Conservation (phyloP, 148 eudicot genomes). For the Cornus florida region DNA sequence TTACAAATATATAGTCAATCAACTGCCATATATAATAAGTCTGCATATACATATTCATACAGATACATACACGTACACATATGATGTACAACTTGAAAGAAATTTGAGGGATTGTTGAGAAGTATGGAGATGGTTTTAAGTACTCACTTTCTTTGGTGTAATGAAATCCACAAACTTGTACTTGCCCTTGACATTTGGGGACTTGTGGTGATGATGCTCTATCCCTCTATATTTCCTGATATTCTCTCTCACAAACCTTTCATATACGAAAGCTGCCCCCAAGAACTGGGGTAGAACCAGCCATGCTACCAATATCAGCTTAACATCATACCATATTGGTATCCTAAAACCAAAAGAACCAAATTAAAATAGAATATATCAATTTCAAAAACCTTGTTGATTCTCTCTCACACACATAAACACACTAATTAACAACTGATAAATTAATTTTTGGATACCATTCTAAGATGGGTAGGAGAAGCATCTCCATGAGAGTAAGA, state of each 20-base stretch:
- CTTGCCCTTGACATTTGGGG: conserved; percentile 41
- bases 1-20: not conserved
- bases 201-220: conserved; percentile 13
- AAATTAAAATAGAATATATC: no score
- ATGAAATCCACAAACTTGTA: conserved; percentile 39
- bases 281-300: conserved; percentile 78
- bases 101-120: no score
- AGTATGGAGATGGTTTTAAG: no score
- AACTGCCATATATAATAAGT: not conserved
- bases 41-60: not conserved
- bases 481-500: no score
- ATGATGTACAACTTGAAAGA: not conserved
- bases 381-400: no score
- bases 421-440: no score
- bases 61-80: not conserved
- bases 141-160: conserved; percentile 31
- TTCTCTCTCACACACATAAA: no score
- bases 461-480: no score
- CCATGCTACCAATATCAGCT: conserved; percentile 64
- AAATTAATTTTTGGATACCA: no score
- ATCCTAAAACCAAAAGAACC: conserved; percentile 42
- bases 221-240: conserved; percentile 21
- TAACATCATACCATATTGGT: conserved; percentile 79
- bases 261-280: conserved; percentile 87
- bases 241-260: conserved; percentile 47